Evolutionary conservation across 2,329 filamentous ascomycete species (phyloP).

Genomic region (Rhexocercosporidium sp.): DNA sequence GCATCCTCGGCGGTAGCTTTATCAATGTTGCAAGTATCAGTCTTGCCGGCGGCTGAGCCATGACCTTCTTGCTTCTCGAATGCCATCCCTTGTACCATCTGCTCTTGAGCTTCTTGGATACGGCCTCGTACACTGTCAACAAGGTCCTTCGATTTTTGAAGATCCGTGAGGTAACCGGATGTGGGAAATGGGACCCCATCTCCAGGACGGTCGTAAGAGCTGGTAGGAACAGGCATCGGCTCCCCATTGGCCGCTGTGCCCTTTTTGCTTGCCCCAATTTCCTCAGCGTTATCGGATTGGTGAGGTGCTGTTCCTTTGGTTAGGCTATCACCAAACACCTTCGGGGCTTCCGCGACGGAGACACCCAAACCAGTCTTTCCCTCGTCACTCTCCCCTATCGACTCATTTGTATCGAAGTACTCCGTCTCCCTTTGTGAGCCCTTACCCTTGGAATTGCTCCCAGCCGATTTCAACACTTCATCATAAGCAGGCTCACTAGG

Average conservation of each 20-base stretch:
- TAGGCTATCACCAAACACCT: neutral
- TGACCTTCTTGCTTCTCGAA: neutral
- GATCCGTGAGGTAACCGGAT: constrained; percentile 19
- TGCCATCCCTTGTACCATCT: constrained; percentile 11
- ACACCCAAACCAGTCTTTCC: neutral
- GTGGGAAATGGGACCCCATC: neutral
- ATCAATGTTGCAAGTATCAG: neutral
- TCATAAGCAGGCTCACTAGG: neutral
- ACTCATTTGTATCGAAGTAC: constrained; percentile 4
- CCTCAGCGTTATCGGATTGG: neutral
- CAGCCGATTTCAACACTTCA: constrained; percentile 1
- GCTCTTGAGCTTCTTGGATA: constrained; percentile 21
- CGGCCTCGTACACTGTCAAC: constrained; percentile 22
- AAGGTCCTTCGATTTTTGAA: constrained; percentile 29
- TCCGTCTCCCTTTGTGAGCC: neutral
- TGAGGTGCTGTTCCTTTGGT: neutral
- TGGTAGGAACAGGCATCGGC: neutral
- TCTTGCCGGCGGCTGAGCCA: neutral
- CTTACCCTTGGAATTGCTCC: constrained; percentile 2
- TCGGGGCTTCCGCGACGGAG: neutral
- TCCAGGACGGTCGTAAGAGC: neutral
- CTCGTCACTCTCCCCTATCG: neutral
- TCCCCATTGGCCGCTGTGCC: neutral
- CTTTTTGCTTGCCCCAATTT: neutral
- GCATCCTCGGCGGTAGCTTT: constrained; percentile 3